Conservation (phyloP, 495 filamentous ascomycete genomes). For the Annulohypoxylon stygium region DNA sequence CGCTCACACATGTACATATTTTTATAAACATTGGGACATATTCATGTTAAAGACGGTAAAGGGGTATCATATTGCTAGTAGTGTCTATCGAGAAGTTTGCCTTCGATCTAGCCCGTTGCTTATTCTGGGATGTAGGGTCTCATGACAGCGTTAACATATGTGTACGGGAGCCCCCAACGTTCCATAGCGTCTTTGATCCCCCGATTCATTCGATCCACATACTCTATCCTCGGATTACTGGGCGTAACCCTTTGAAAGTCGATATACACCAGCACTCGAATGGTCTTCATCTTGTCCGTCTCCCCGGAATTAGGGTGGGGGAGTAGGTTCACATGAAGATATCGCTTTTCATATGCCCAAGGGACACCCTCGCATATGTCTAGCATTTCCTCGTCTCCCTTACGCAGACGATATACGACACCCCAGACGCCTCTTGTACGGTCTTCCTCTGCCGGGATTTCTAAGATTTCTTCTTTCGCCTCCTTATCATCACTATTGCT, state of each 20-base stretch:
- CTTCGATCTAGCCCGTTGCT: not conserved
- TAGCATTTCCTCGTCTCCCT: conserved; percentile 50
- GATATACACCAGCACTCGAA: conserved; percentile 56
- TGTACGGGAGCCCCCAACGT: conserved; percentile 49
- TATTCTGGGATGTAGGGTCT: conserved; percentile 33
- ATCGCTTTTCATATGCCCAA: conserved; percentile 52
- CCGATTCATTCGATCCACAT: conserved; percentile 56
- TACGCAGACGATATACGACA: conserved; percentile 54
- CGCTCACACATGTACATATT: conserved; percentile 16
- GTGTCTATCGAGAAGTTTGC: not conserved
- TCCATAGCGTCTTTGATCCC: conserved; percentile 55
- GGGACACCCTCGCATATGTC: conserved; percentile 57
- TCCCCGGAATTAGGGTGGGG: not conserved
- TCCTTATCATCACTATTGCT: not conserved
- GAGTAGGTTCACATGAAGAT: conserved; percentile 46
- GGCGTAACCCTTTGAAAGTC: conserved; percentile 46
- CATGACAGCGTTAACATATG: conserved; percentile 49
- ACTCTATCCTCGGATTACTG: conserved; percentile 48
- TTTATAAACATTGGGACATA: conserved; percentile 1
- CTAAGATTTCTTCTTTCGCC: not conserved
- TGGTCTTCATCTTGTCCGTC: conserved; percentile 13
- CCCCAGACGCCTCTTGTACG: conserved; percentile 54
- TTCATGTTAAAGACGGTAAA: not conserved
- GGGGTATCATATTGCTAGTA: not conserved
- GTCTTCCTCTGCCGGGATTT: not conserved